Evolutionary conservation across 352 stramenopile genomes (phyloP).

Genomic region (Globisporangium rhizosaccharum): DNA sequence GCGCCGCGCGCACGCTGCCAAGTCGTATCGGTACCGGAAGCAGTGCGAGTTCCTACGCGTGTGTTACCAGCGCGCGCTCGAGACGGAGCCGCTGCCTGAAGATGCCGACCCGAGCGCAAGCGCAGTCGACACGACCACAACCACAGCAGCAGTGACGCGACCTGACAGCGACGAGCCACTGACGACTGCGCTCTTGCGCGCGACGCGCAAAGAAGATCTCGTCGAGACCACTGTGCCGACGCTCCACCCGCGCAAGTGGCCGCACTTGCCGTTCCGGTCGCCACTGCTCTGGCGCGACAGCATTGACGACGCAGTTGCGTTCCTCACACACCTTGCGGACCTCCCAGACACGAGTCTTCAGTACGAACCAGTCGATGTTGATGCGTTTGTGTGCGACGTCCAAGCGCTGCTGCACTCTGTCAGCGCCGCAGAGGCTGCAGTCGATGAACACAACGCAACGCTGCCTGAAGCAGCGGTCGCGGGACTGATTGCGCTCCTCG

Average conservation of each 20-base stretch:
- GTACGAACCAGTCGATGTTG: constrained; percentile 59
- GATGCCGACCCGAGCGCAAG: neutral
- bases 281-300: constrained; percentile 44
- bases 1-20: constrained; percentile 31
- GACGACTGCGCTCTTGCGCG: constrained; percentile 15
- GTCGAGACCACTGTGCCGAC: constrained; percentile 39
- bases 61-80: constrained; percentile 48
- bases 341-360: constrained; percentile 51
- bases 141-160: neutral
- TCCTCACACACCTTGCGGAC: constrained; percentile 39
- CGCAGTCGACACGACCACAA: neutral
- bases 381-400: constrained; percentile 27
- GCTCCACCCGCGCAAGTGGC: constrained; percentile 60
- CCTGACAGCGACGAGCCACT: neutral
- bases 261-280: constrained; percentile 53
- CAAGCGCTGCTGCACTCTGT: constrained; percentile 14
- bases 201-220: constrained; percentile 27
- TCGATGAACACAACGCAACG: neutral
- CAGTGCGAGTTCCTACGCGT: constrained; percentile 61
- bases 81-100: constrained; percentile 21
- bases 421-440: constrained; percentile 12
- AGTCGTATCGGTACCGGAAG: constrained; percentile 52
- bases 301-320: constrained; percentile 31
- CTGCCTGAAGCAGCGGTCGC: constrained; percentile 24
- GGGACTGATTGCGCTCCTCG: constrained; percentile 36